Evolutionary conservation across 2,329 filamentous ascomycete species (phyloP).

Genomic region (Verruconis gallopava): DNA sequence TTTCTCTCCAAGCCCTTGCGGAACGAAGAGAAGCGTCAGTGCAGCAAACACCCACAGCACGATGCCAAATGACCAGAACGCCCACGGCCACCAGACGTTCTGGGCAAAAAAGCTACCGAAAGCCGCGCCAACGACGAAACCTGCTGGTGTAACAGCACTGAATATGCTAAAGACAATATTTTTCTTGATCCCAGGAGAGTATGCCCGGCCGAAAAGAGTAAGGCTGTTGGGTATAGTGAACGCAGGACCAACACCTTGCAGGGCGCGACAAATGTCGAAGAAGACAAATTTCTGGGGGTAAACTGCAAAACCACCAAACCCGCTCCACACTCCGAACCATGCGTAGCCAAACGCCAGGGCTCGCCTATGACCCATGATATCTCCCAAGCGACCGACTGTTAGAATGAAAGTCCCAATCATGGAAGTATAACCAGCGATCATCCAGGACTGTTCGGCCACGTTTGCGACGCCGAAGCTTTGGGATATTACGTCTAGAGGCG

Average conservation of each 20-base stretch:
- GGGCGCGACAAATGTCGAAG: constrained; percentile 14
- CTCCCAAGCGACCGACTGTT: constrained; percentile 31
- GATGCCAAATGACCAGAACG: constrained; percentile 12
- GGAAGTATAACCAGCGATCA: constrained; percentile 30
- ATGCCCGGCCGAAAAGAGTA: constrained; percentile 12
- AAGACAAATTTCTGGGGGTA: constrained; percentile 20
- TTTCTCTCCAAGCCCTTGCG: constrained; percentile 11
- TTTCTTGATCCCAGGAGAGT: constrained; percentile 19
- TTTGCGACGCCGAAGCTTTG: constrained; percentile 27
- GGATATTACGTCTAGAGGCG: constrained; percentile 33
- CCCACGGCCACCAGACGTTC: constrained; percentile 15
- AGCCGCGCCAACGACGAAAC: constrained; percentile 12
- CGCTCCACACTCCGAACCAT: constrained; percentile 29
- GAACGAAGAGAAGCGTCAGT: constrained; percentile 11
- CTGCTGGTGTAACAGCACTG: constrained; percentile 12
- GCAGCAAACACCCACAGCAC: constrained; percentile 7
- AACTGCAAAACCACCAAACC: constrained; percentile 25
- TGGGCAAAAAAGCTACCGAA: constrained; percentile 12
- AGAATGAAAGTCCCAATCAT: constrained; percentile 34
- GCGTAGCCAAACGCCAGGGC: constrained; percentile 28
- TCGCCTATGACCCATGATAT: constrained; percentile 30
- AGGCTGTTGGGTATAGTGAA: constrained; percentile 18
- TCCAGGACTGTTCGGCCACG: constrained; percentile 31
- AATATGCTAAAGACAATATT: constrained; percentile 14
- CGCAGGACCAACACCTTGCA: constrained; percentile 12